Base-by-base conservation (phyloP, 148 eudicot genomes). In the Polygonum maritimum region DNA sequence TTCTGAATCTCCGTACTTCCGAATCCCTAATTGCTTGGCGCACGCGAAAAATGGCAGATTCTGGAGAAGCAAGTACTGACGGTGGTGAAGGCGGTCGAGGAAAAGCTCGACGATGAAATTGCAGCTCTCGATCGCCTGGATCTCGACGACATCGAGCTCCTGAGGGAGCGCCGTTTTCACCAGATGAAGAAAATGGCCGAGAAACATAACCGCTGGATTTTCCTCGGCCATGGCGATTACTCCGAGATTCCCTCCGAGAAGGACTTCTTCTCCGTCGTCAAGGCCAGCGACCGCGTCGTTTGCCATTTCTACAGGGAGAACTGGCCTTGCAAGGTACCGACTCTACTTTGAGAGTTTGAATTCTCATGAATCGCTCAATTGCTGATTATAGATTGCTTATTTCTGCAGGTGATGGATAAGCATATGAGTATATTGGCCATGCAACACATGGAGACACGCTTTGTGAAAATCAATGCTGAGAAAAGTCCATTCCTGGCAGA, bases 161-260 rank as follows among this genome's bases (percentile, higher is more conserved):
- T 94, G 79, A 81, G 98, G 48, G 98, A 94, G 80, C 87, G 89
- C n/a, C 62, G 98, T 70, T 75, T 94, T 62, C 89, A 89, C 40
- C 98, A 94, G 84, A 92, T 94, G 98, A 94, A 94, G 92, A 92
- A 85, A 83, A 87, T 89, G 96, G 96, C 98, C 48, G 97, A 94
- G 83, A 90, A 89, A 77, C 89, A 90, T 78, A 83, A 85, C 80
- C 92, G 84, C 67, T 94, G 98, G 98, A 75, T 86, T 75, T 82
- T 87, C 0, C 89, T 94, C n/a, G 98, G 98, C 31, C 98, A 94
- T 80, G 96, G 96, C 45, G 97, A 92, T 41, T 95, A 90, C 83
- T 79, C 92, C 15, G 98, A 95, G 87, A 89, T 95, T 78, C 92
- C 78, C 5, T 76, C 84, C 13, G 98, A 95, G 71, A 95, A 95